These are phyloP conservation scores for Heterobasidion annosum DNA, from an alignment of 1,284 basidiomycete genomes.

Conservation along the genomic window DNA sequence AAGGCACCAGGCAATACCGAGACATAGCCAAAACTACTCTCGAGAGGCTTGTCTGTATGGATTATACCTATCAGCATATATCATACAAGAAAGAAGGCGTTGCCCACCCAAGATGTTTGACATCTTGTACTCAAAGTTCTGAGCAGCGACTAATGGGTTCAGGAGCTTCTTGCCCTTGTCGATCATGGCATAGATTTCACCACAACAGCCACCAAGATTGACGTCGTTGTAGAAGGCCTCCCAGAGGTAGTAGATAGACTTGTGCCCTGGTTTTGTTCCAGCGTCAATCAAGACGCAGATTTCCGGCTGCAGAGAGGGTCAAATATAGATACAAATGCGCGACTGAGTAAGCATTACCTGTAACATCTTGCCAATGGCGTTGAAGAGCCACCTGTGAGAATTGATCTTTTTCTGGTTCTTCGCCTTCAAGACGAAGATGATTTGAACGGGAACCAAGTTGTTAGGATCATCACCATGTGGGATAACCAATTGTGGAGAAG, in stretches of 20 bases:
- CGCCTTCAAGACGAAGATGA: slow-evolving; percentile 92
- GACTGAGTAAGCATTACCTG: slow-evolving; percentile 32
- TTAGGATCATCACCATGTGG: slow-evolving; percentile 84
- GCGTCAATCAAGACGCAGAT: slow-evolving; percentile 89
- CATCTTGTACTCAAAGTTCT: slow-evolving; percentile 99
- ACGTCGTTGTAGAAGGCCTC: slow-evolving; percentile 80
- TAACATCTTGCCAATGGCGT: slow-evolving; percentile 84
- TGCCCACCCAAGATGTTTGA: slow-evolving; percentile 82
- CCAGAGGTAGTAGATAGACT: slow-evolving; percentile 97
- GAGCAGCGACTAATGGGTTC: slow-evolving; percentile 90
- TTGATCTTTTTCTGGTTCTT: slow-evolving; percentile 99
- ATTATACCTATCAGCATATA: not conserved
- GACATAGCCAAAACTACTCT: slow-evolving; percentile 93
- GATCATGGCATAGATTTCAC: slow-evolving; percentile 94
- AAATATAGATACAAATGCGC: not conserved
- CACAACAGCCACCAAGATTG: slow-evolving; percentile 76
- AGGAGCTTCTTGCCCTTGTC: slow-evolving; percentile 86
- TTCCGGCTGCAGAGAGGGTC: slow-evolving; percentile 53
- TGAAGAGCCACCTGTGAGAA: slow-evolving; percentile 96
- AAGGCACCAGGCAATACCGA: slow-evolving; percentile 96
- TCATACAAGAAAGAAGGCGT: slow-evolving; percentile 3
- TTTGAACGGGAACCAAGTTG: slow-evolving; percentile 92
- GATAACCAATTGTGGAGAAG: slow-evolving; percentile 83
- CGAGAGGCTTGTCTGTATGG: slow-evolving; percentile 76
- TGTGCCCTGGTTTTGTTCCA: slow-evolving; percentile 94